Evolutionary conservation across 2,329 filamentous ascomycete species (phyloP).

Genomic region (Botrytis byssoidea): DNA sequence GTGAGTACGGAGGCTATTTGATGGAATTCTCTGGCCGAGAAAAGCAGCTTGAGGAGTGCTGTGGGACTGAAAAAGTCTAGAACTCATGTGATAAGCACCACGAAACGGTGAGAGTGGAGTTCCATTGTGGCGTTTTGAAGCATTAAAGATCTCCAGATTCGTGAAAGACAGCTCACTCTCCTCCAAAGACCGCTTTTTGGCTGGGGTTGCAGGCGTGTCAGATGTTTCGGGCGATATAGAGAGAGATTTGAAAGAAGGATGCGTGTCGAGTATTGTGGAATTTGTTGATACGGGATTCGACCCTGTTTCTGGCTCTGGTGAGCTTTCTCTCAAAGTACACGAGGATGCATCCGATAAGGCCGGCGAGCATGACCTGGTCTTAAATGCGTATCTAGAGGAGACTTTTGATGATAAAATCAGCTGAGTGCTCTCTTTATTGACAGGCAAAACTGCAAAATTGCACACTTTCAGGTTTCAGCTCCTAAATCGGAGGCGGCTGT

Average conservation of each 20-base stretch:
- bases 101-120: not conserved
- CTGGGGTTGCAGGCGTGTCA: no score
- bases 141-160: not conserved
- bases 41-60: not conserved
- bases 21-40: not conserved
- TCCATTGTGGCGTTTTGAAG: not conserved
- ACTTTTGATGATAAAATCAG: not conserved
- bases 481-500: no score
- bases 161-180: not conserved
- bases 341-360: slow-evolving; percentile 3
- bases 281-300: not conserved
- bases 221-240: not conserved
- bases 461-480: not conserved
- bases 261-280: not conserved
- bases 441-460: not conserved
- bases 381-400: not conserved
- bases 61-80: not conserved
- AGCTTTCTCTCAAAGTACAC: not conserved
- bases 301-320: not conserved
- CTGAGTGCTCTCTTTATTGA: not conserved
- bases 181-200: not conserved
- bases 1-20: not conserved
- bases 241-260: not conserved
- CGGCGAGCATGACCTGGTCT: not conserved
- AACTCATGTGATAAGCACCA: not conserved